These are phyloP conservation scores for Xylaria acuta DNA, from an alignment of 495 filamentous ascomycete genomes.

Conservation along the genomic window DNA sequence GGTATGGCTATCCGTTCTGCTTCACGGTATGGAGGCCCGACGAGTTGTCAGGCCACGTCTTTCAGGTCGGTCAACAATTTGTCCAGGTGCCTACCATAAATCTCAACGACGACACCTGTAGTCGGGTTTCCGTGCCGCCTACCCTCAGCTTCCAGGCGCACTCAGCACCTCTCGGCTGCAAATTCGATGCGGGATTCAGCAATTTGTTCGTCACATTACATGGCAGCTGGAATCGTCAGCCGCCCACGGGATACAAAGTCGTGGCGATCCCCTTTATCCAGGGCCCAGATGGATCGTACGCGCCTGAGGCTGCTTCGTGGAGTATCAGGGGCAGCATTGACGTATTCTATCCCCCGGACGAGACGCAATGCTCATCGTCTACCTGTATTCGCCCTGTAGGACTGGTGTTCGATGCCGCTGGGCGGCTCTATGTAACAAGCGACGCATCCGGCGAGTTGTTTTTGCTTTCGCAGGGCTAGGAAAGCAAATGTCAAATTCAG, in stretches of 20 bases:
- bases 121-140: constrained; percentile 48
- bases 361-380: constrained; percentile 36
- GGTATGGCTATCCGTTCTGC: constrained; percentile 76
- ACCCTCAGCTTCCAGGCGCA: constrained; percentile 65
- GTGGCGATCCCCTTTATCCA: constrained; percentile 51
- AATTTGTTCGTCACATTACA: constrained; percentile 52
- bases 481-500: background rate
- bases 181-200: constrained; percentile 47
- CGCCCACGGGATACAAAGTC: constrained; percentile 64
- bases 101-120: constrained; percentile 56
- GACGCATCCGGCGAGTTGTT: constrained; percentile 66
- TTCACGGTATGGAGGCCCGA: constrained; percentile 65
- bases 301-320: constrained; percentile 48
- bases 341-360: constrained; percentile 59
- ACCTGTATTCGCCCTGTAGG: constrained; percentile 65
- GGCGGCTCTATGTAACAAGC: constrained; percentile 61
- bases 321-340: constrained; percentile 53
- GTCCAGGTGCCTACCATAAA: constrained; percentile 31
- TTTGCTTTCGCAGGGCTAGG: constrained; percentile 45
- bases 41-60: constrained; percentile 33
- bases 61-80: constrained; percentile 50
- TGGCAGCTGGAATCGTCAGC: constrained; percentile 59
- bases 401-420: constrained; percentile 54
- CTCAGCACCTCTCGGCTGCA: constrained; percentile 66
- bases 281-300: constrained; percentile 37